These are phyloP conservation scores for Penicillium sp. DNA, from an alignment of 2,329 filamentous ascomycete genomes.

Conservation along the genomic window DNA sequence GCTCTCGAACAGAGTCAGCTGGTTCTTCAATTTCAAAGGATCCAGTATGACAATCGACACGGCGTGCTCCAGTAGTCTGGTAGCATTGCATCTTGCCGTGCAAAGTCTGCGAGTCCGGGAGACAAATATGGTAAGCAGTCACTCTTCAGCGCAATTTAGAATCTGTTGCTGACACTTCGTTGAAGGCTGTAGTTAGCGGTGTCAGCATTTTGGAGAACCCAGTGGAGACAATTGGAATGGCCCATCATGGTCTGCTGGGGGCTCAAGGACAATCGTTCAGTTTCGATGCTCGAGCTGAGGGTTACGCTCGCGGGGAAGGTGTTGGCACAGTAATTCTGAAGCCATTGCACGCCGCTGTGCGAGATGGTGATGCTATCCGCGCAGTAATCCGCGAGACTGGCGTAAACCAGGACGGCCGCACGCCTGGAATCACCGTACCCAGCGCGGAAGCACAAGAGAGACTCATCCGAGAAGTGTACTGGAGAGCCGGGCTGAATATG, in stretches of 20 bases:
- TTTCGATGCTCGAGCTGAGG: conserved; percentile 35
- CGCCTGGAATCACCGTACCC: conserved; percentile 49
- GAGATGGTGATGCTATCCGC: conserved; percentile 37
- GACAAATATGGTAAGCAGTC: conserved; percentile 24
- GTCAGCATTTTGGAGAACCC: conserved; percentile 41
- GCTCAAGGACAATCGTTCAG: conserved; percentile 34
- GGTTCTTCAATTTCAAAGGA: conserved; percentile 29
- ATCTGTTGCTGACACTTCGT: not conserved
- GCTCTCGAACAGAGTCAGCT: conserved; percentile 26
- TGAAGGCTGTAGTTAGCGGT: conserved; percentile 39
- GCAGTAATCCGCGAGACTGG: conserved; percentile 35
- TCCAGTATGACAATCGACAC: conserved; percentile 42
- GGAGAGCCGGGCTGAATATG: conserved; percentile 27
- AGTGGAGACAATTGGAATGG: conserved; percentile 31
- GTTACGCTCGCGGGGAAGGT: conserved; percentile 40
- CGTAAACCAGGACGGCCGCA: conserved; percentile 36
- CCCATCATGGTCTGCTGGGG: conserved; percentile 41
- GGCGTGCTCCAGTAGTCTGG: conserved; percentile 44
- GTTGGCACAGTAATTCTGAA: conserved; percentile 37
- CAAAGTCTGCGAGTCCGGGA: conserved; percentile 26
- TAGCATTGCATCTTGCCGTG: conserved; percentile 42
- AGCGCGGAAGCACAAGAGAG: conserved; percentile 37
- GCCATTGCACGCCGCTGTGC: conserved; percentile 29
- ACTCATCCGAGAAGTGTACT: conserved; percentile 37
- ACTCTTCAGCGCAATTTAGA: not conserved